phyloP scores from a whole-genome alignment of 1,139 yeast species.

The Pichia sp. region DNA sequence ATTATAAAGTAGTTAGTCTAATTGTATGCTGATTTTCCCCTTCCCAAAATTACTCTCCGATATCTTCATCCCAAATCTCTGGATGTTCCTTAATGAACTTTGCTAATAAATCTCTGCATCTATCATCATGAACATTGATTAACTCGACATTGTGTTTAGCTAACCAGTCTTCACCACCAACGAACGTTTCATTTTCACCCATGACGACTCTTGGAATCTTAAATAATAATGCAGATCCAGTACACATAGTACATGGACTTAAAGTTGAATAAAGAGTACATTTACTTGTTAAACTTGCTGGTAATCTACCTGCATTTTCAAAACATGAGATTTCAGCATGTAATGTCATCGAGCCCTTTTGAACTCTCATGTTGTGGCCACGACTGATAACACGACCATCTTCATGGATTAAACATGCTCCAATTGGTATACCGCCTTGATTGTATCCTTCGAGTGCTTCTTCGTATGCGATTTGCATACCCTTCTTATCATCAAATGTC shows the following conservation, averaged over 20 bases:
- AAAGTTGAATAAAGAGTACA: conserved; percentile 87
- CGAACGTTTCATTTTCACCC: conserved; percentile 81
- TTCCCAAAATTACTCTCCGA: conserved; percentile 53
- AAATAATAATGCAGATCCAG: conserved; percentile 88
- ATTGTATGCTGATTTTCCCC: too few relatives aligned
- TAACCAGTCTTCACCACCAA: conserved; percentile 77
- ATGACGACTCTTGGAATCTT: conserved; percentile 83
- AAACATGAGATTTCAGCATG: conserved; percentile 92
- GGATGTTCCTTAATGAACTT: conserved; percentile 79
- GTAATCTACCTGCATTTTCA: conserved; percentile 86
- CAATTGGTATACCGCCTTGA: conserved; percentile 86
- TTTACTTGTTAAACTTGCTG: conserved; percentile 62
- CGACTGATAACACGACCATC: conserved; percentile 81
- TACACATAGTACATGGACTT: conserved; percentile 94
- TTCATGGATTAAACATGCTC: conserved; percentile 70
- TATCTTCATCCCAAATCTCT: conserved; percentile 85
- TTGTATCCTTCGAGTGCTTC: conserved; percentile 62
- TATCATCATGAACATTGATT: conserved; percentile 59
- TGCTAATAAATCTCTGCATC: conserved; percentile 73
- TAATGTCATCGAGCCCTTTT: conserved; percentile 72
- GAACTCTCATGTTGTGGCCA: conserved; percentile 90
- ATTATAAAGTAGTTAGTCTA: too few relatives aligned
- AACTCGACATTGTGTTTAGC: conserved; percentile 69
- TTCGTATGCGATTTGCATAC: conserved; percentile 67
- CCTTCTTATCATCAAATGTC: conserved; percentile 61